Evolutionary conservation across 73 alveolate species (phyloP).

Genomic region (Halteria grandinella): DNA sequence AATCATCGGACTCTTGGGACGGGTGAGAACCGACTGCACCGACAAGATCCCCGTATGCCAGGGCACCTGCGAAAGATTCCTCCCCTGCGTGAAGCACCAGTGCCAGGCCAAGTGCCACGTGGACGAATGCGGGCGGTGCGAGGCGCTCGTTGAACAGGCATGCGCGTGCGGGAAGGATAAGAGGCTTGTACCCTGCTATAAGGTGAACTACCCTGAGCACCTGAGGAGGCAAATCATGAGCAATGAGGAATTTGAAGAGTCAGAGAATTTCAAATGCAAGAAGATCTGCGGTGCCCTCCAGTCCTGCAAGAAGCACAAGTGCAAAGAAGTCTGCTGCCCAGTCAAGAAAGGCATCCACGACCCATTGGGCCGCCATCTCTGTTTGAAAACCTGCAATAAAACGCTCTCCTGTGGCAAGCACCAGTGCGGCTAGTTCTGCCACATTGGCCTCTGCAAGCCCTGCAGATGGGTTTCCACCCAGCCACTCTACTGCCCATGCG

Average conservation of each 20-base stretch:
- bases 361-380: conserved; percentile 90
- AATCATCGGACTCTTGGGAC: conserved; percentile 35
- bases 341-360: conserved; percentile 73
- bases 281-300: conserved; percentile 78
- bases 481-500: conserved; percentile 92
- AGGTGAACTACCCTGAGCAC: conserved; percentile 79
- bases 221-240: conserved; percentile 53
- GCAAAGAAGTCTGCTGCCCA: conserved; percentile 89
- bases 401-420: conserved; percentile 92
- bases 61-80: conserved; percentile 60
- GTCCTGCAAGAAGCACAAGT: conserved; percentile 87
- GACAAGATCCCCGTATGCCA: conserved; percentile 82
- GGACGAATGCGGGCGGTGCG: conserved; percentile 70
- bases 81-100: conserved; percentile 66
- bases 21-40: conserved; percentile 61
- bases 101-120: conserved; percentile 45
- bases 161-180: conserved; percentile 83
- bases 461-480: conserved; percentile 86
- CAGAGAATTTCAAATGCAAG: conserved; percentile 76
- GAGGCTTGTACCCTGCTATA: conserved; percentile 76
- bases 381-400: conserved; percentile 88
- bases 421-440: conserved; percentile 93
- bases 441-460: conserved; percentile 93
- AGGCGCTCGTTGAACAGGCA: conserved; percentile 66
- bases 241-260: conserved; percentile 66